Evolutionary conservation across 2,329 filamentous ascomycete genomes (phyloP), one percentile per base, ranked within the genome.

Genomic region (Paradendryphiella salina): DNA sequence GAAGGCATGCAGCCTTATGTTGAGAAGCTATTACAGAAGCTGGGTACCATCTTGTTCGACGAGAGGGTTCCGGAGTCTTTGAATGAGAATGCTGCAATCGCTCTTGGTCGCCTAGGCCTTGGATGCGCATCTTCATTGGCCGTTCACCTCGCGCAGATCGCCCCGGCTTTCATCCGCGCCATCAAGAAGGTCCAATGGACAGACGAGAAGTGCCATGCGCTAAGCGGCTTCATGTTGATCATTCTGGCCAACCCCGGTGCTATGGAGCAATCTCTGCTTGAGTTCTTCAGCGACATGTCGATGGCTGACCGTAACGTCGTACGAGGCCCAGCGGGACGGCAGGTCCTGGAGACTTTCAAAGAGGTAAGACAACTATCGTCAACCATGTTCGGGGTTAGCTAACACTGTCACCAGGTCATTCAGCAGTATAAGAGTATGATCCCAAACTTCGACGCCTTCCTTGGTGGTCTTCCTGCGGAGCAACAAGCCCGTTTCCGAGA

Each of bases 171-270:
- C 77, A 76, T 99, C 46, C 80, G 79, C 43, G 85, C 87, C 2
- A 95, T 99, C 82, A 83, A 85, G 53, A 88, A 90, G 57, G 87
- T 97, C 26, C 87, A 90, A 44, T 87, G 89, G 66, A 93, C 90
- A 2, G 89, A 96, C 54, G 94, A 99, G 75, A 99, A 99, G 76
- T 90, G 89, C 0, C 92, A 92, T 20, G 93, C 94, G 0, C 90
- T 97, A 72, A 85, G 90, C 65, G 94, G 94, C 0, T 96, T 99
- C 75, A 89, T 89, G 46, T 82, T 88, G 61, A 82, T 96, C 39
- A 88, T 97, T 3, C 82, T 88, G 55, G 84, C 85, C 67, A 97
- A 97, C 66, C 94, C 94, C 0, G 84, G 91, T 68, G 90, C 91
- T 1, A 93, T 99, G 84, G 94, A 97, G 75, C 87, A 87, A 61